Evolutionary conservation across 352 stramenopile genomes (phyloP).

Genomic region (Phytophthora melonis): DNA sequence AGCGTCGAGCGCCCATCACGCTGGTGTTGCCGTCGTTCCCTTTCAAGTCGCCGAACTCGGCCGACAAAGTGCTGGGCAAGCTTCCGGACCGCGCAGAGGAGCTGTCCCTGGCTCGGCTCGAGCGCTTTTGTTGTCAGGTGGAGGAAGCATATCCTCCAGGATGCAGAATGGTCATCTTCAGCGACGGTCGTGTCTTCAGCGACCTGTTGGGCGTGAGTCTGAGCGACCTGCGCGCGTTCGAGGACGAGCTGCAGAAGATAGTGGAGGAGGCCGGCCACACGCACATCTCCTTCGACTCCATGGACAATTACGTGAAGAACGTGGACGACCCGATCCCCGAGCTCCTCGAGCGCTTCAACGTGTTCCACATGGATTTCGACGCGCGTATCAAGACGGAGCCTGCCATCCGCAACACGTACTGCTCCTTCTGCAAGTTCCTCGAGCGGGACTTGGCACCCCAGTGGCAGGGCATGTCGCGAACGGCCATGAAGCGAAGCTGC

Average conservation of each 20-base stretch:
- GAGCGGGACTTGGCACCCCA: constrained; percentile 25
- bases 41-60: constrained; percentile 29
- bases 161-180: constrained; percentile 32
- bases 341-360: constrained; percentile 26
- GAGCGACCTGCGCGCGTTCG: constrained; percentile 16
- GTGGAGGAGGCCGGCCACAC: constrained; percentile 27
- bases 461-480: constrained; percentile 21
- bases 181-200: constrained; percentile 28
- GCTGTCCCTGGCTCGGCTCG: constrained; percentile 19
- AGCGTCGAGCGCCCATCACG: constrained; percentile 25
- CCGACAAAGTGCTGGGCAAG: constrained; percentile 26
- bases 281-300: constrained; percentile 30
- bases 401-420: constrained; percentile 24
- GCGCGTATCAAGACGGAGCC: constrained; percentile 24
- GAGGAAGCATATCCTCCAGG: constrained; percentile 23
- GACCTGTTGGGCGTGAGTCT: constrained; percentile 26
- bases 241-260: constrained; percentile 19
- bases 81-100: constrained; percentile 29
- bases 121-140: constrained; percentile 29
- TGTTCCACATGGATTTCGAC: constrained; percentile 30
- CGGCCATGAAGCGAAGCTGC: constrained; percentile 23
- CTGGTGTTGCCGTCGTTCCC: constrained; percentile 29
- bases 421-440: constrained; percentile 32
- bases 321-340: constrained; percentile 24
- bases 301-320: constrained; percentile 36